These are phyloP conservation scores for Diaporthe australafricana DNA, from an alignment of 2,329 filamentous ascomycete genomes.

Conservation along the genomic window DNA sequence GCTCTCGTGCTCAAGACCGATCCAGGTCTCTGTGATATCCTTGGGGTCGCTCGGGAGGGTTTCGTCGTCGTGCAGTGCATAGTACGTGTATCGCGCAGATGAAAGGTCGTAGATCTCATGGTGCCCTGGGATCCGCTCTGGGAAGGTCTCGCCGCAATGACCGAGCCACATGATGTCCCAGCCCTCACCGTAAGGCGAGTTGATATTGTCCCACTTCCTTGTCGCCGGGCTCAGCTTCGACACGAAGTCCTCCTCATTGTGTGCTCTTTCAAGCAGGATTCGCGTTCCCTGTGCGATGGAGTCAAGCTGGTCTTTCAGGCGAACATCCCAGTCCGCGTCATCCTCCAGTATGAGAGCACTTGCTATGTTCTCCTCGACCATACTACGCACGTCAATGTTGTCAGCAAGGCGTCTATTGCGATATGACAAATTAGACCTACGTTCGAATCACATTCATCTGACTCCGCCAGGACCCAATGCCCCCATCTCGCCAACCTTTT, in stretches of 20 bases:
- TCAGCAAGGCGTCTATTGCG: neutral
- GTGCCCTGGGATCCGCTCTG: constrained; percentile 35
- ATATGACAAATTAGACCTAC: constrained; percentile 21
- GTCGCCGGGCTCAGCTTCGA: neutral
- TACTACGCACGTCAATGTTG: constrained; percentile 34
- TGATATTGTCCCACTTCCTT: constrained; percentile 1
- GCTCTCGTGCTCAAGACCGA: constrained; percentile 29
- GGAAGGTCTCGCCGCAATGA: constrained; percentile 47
- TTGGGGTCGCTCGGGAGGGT: constrained; percentile 23
- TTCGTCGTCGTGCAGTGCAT: constrained; percentile 31
- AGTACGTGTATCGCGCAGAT: constrained; percentile 36
- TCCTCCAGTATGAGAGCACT: constrained; percentile 54
- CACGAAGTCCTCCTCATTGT: constrained; percentile 14
- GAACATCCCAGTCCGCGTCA: constrained; percentile 54
- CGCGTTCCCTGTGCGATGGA: constrained; percentile 47
- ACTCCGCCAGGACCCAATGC: constrained; percentile 37
- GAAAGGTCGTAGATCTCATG: constrained; percentile 32
- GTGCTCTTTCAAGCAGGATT: constrained; percentile 44
- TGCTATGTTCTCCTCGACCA: constrained; percentile 49
- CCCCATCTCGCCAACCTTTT: constrained; percentile 55
- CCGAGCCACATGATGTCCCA: constrained; percentile 54
- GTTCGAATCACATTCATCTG: constrained; percentile 53
- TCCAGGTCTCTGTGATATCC: constrained; percentile 28
- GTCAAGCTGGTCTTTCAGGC: constrained; percentile 48
- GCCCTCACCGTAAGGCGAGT: constrained; percentile 45